phyloP scores from a whole-genome alignment of 495 filamentous ascomycete genomes.

The Talaromyces wortmannii region DNA sequence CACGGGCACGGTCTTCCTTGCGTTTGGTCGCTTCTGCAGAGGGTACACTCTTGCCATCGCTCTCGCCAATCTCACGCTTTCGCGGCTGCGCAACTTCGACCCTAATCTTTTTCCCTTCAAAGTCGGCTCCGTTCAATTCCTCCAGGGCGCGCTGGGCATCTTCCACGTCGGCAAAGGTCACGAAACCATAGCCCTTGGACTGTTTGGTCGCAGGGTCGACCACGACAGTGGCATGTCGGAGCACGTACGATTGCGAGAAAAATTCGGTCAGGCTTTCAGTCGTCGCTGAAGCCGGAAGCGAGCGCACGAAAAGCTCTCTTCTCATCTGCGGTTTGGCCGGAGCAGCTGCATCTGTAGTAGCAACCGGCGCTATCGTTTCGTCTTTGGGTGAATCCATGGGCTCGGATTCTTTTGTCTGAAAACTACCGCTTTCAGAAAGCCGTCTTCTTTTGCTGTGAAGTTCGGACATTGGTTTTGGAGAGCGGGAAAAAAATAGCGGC shows the following conservation, averaged over 20 bases:
- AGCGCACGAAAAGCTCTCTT: constrained; percentile 83
- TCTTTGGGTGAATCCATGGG: constrained; percentile 6
- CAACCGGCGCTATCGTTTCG: background rate
- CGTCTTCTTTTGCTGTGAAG: constrained; percentile 21
- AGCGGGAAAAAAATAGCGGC: constrained; percentile 27
- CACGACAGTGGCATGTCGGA: constrained; percentile 90
- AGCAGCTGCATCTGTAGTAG: constrained; percentile 1
- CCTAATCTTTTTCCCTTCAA: constrained; percentile 73
- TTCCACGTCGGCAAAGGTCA: constrained; percentile 89
- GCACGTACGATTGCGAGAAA: constrained; percentile 89
- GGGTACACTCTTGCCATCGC: constrained; percentile 38
- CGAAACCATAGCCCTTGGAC: constrained; percentile 91
- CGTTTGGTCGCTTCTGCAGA: constrained; percentile 36
- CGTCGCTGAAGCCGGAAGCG: constrained; percentile 70
- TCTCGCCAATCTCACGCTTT: constrained; percentile 58
- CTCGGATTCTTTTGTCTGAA: constrained; percentile 1
- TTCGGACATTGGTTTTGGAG: constrained; percentile 26
- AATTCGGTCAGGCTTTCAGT: constrained; percentile 73
- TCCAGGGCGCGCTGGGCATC: constrained; percentile 75
- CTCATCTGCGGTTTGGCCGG: constrained; percentile 32
- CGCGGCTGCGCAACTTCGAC: constrained; percentile 84
- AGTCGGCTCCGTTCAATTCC: constrained; percentile 64
- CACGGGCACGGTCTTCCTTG: constrained; percentile 53
- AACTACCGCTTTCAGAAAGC: constrained; percentile 17
- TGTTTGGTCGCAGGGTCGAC: constrained; percentile 71